Conservation (phyloP, 129 eudicot genomes). For the Flaveria brownii region DNA sequence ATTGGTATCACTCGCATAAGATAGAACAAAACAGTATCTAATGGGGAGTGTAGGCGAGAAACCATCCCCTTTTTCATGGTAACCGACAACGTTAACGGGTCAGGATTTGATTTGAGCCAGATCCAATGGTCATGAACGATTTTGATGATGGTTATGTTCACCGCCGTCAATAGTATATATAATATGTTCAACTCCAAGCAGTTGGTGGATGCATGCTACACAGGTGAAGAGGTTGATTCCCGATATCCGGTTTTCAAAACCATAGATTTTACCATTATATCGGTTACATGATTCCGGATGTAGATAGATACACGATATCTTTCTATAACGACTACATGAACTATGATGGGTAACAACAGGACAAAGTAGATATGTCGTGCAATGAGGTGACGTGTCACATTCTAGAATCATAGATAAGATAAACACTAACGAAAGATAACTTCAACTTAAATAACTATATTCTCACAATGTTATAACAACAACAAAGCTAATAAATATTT, state of each 20-base stretch:
- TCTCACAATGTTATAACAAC: neutral
- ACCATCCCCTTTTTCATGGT: too few relatives aligned
- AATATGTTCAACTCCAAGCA: neutral
- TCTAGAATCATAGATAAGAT: neutral
- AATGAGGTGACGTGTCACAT: neutral
- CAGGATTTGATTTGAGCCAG: too few relatives aligned
- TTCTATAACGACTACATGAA: too few relatives aligned
- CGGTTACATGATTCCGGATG: too few relatives aligned
- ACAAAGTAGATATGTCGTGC: neutral
- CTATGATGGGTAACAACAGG: neutral
- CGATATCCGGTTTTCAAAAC: neutral
- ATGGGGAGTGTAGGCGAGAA: too few relatives aligned
- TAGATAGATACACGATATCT: neutral
- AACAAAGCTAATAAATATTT: neutral
- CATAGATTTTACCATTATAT: too few relatives aligned
- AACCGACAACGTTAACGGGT: too few relatives aligned
- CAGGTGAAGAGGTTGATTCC: neutral
- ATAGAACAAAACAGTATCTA: too few relatives aligned
- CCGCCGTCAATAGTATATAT: too few relatives aligned
- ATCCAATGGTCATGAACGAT: too few relatives aligned
- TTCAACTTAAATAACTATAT: neutral
- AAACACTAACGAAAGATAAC: neutral
- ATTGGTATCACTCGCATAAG: too few relatives aligned
- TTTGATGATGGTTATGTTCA: too few relatives aligned
- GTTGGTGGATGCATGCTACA: neutral